A percentile compares a stretch with the other conserved stretches of the same genome.
Evolutionary conservation across 108 stramenopile species (phyloP).

Genomic region (Pseudonitzschia delicatissima): DNA sequence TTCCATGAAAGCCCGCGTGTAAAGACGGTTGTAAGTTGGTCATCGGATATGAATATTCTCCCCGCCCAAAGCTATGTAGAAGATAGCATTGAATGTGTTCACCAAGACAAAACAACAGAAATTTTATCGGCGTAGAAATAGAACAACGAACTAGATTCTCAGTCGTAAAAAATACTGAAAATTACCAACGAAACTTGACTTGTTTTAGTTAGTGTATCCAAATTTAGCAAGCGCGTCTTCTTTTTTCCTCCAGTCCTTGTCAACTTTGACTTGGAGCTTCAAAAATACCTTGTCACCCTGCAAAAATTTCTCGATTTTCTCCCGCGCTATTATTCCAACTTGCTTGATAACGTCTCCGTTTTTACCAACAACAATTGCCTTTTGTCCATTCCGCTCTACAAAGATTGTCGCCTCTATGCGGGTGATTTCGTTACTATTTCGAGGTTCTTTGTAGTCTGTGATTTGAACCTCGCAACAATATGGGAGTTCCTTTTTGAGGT

Average conservation of each 20-base stretch:
- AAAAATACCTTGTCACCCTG: constrained; percentile 68
- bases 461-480: constrained; percentile 94
- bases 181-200: too few species aligned
- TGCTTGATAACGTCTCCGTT: constrained; percentile 83
- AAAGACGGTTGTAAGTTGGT: neutral
- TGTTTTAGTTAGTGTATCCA: constrained; percentile 65
- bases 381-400: constrained; percentile 90
- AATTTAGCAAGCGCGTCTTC: constrained; percentile 71
- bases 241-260: constrained; percentile 93
- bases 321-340: constrained; percentile 78
- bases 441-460: constrained; percentile 82
- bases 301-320: constrained; percentile 73
- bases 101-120: neutral
- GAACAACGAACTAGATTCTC: too few species aligned
- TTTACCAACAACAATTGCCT: constrained; percentile 91
- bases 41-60: neutral
- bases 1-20: too few species aligned
- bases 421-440: constrained; percentile 36
- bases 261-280: constrained; percentile 80
- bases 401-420: constrained; percentile 77
- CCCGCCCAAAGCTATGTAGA: neutral
- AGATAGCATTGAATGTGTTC: constrained; percentile 7
- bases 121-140: too few species aligned
- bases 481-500: constrained; percentile 85
- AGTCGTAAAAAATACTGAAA: too few species aligned